Conservation (phyloP, 2,329 filamentous ascomycete genomes). For the Thielaviopsis euricoi region DNA sequence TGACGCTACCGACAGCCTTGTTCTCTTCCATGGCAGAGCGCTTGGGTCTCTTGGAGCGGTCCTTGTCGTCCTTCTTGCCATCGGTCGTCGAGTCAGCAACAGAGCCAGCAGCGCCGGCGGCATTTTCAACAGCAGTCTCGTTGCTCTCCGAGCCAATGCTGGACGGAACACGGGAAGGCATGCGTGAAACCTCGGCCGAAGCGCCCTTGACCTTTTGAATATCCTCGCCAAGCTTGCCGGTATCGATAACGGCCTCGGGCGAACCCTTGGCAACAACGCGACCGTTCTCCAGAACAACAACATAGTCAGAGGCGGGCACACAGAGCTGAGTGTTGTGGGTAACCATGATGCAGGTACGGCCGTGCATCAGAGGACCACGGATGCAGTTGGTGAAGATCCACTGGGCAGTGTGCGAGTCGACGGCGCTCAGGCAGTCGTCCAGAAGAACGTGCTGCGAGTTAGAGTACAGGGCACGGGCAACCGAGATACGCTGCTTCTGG, state of each 20-base stretch:
- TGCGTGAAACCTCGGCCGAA: constrained; percentile 53
- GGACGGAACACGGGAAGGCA: constrained; percentile 64
- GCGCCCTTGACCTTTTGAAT: constrained; percentile 53
- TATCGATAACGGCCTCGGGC: constrained; percentile 60
- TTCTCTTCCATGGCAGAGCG: constrained; percentile 44
- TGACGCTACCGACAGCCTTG: constrained; percentile 75
- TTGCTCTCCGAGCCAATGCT: constrained; percentile 49
- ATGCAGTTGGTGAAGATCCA: constrained; percentile 96
- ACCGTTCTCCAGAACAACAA: constrained; percentile 79
- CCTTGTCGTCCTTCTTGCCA: constrained; percentile 27
- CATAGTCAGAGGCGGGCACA: constrained; percentile 61
- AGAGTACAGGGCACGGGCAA: constrained; percentile 94
- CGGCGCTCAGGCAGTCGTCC: constrained; percentile 89
- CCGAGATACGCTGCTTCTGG: constrained; percentile 91
- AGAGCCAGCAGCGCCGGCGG: constrained; percentile 23
- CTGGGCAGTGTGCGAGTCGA: constrained; percentile 93
- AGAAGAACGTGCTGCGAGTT: constrained; percentile 80
- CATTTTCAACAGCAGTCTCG: constrained; percentile 33
- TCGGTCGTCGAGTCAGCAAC: constrained; percentile 29
- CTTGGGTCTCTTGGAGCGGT: constrained; percentile 27
- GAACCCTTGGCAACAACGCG: constrained; percentile 62
- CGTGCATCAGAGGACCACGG: constrained; percentile 71
- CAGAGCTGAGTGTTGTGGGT: constrained; percentile 91
- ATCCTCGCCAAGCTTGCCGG: constrained; percentile 81
- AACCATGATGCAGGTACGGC: constrained; percentile 83